Conservation (phyloP, 371 early-diverging fungal genomes). For the Mucor irregularis region DNA sequence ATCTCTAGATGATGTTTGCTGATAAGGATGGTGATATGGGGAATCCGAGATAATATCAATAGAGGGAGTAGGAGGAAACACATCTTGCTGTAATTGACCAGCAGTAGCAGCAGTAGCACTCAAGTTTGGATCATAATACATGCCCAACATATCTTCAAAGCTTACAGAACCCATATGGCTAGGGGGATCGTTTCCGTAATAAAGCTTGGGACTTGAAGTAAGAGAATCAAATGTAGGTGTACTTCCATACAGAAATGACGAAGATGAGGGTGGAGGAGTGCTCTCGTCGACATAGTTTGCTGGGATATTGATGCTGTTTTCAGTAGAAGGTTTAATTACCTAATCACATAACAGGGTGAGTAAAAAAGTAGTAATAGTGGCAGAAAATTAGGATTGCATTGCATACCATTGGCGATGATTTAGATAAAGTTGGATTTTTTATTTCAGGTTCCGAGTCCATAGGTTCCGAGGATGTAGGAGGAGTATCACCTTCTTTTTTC, state of each 20-base stretch:
- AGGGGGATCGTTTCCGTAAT: conserved; percentile 2
- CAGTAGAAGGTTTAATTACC: not conserved
- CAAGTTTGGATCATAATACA: conserved; percentile 26
- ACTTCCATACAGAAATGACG: not conserved
- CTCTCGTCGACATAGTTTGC: conserved; percentile 5
- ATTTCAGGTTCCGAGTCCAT: conserved; percentile 2
- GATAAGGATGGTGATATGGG: not conserved
- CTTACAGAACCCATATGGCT: conserved; percentile 17
- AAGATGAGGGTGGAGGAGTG: not conserved
- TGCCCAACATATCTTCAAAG: conserved; percentile 26
- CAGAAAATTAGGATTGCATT: not conserved
- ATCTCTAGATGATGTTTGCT: not conserved
- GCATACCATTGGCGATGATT: conserved; percentile 23
- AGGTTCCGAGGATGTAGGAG: conserved; percentile 6
- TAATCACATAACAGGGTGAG: not conserved
- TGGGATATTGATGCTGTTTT: conserved; percentile 16
- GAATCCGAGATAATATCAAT: not conserved
- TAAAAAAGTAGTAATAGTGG: no score
- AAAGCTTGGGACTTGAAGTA: not conserved
- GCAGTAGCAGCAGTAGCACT: no score
- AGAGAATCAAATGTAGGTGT: not conserved
- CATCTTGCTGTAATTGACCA: conserved; percentile 4
- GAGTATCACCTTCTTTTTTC: conserved; percentile 22
- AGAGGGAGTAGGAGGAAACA: not conserved
- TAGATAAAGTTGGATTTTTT: conserved; percentile 5